A percentile compares a stretch with the other conserved stretches of the same genome.
Conservation (phyloP, 2,329 filamentous ascomycete genomes). For the Ceratocystis colombiana region DNA sequence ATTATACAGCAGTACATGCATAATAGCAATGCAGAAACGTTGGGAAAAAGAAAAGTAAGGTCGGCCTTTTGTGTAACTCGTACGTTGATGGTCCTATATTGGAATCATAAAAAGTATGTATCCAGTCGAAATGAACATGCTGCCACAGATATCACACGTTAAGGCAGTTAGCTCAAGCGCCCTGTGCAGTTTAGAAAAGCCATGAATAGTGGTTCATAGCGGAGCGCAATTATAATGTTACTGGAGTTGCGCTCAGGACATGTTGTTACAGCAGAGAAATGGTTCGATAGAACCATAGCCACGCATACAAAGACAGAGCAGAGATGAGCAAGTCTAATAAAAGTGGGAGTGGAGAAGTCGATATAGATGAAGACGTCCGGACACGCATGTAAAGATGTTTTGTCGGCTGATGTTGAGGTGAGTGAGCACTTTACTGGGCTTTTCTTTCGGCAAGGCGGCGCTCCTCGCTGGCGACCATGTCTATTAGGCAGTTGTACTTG, state of each 20-base stretch:
- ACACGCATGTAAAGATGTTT: not conserved
- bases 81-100: not conserved
- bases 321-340: not conserved
- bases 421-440: constrained; percentile 21
- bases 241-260: constrained; percentile 4
- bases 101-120: not conserved
- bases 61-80: constrained; percentile 1
- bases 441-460: constrained; percentile 41
- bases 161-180: not conserved
- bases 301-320: not conserved
- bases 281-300: not conserved
- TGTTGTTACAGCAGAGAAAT: not conserved
- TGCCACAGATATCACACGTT: not conserved
- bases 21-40: not conserved
- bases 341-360: constrained; percentile 5
- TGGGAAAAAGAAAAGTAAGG: not conserved
- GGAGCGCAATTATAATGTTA: constrained; percentile 2
- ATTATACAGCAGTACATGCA: not conserved
- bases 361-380: not conserved
- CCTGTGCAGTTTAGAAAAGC: not conserved
- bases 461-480: constrained; percentile 78
- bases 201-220: not conserved
- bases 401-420: constrained; percentile 7
- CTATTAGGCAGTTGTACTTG: constrained; percentile 34
- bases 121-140: not conserved